A percentile compares a stretch with the other conserved stretches of the same genome.
phyloP scores from a whole-genome alignment of 768 basidiomycete species.

The Inosperma sp. region DNA sequence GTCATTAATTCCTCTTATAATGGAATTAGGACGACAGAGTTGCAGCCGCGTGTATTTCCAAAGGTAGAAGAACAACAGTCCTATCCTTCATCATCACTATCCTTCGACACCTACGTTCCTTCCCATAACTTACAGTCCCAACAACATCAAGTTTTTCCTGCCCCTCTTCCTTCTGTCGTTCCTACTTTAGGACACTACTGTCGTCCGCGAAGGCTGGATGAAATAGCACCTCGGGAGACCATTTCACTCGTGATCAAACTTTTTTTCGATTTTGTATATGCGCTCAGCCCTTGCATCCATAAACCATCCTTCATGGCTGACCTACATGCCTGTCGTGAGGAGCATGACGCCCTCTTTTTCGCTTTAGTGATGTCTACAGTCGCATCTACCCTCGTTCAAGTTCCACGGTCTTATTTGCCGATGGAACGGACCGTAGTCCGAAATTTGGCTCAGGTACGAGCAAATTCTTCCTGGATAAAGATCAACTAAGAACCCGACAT shows the following conservation, averaged over 20 bases:
- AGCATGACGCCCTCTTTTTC: conserved; percentile 86
- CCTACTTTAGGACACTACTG: conserved; percentile 71
- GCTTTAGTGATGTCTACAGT: conserved; percentile 87
- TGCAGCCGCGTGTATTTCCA: conserved; percentile 33
- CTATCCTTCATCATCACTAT: conserved; percentile 36
- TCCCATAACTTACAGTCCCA: conserved; percentile 71
- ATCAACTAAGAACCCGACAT: neutral
- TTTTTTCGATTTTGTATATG: conserved; percentile 93
- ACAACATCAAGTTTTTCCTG: conserved; percentile 46
- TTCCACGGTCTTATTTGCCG: conserved; percentile 83
- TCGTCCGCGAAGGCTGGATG: conserved; percentile 72
- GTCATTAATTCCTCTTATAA: conserved; percentile 38
- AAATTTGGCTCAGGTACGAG: conserved; percentile 60
- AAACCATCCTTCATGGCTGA: conserved; percentile 92
- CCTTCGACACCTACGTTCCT: conserved; percentile 53
- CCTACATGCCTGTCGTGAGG: conserved; percentile 72
- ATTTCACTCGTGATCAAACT: conserved; percentile 79
- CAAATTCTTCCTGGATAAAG: conserved; percentile 9
- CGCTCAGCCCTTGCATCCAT: conserved; percentile 86
- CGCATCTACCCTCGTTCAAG: conserved; percentile 82
- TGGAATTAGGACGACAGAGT: conserved; percentile 36
- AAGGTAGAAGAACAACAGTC: conserved; percentile 43
- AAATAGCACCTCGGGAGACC: conserved; percentile 76
- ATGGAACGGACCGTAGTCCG: conserved; percentile 83
- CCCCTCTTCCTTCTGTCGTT: conserved; percentile 43